Evolutionary conservation across 306 rosid genomes (phyloP).

Genomic region (Ormosia semicastrata): DNA sequence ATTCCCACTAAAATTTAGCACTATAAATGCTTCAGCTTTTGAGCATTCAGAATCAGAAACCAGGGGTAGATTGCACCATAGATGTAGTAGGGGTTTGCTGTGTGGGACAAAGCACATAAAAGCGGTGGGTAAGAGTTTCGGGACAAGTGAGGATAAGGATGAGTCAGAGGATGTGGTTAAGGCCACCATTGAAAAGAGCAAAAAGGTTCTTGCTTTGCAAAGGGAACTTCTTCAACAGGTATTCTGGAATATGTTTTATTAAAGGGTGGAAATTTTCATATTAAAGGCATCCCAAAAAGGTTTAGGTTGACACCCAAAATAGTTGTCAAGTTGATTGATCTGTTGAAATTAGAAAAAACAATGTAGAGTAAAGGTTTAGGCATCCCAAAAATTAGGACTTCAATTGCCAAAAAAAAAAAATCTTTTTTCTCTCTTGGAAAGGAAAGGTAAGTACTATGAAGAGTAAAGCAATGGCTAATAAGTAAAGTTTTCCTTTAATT

Average conservation of each 20-base stretch:
- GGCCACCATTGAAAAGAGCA: conserved; percentile 79
- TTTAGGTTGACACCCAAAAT: conserved; percentile 6
- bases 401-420: not conserved
- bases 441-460: not conserved
- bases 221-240: conserved; percentile 84
- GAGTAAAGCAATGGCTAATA: conserved; percentile 23
- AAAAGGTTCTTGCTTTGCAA: conserved; percentile 82
- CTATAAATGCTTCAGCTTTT: conserved; percentile 22
- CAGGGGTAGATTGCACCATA: conserved; percentile 34
- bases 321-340: not conserved
- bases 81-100: conserved; percentile 36
- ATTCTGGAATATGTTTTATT: not conserved
- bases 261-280: not conserved
- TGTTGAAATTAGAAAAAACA: not conserved
- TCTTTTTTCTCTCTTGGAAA: not conserved
- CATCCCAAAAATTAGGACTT: not conserved
- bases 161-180: conserved; percentile 55
- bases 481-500: not conserved
- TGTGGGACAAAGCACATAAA: conserved; percentile 40
- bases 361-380: no score
- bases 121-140: conserved; percentile 42
- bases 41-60: conserved; percentile 23
- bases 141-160: conserved; percentile 41
- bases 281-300: not conserved
- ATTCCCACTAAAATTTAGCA: conserved; percentile 16